These are phyloP conservation scores for Eucalyptus sideroxylon DNA, from an alignment of 345 rosid genomes.

Conservation along the genomic window DNA sequence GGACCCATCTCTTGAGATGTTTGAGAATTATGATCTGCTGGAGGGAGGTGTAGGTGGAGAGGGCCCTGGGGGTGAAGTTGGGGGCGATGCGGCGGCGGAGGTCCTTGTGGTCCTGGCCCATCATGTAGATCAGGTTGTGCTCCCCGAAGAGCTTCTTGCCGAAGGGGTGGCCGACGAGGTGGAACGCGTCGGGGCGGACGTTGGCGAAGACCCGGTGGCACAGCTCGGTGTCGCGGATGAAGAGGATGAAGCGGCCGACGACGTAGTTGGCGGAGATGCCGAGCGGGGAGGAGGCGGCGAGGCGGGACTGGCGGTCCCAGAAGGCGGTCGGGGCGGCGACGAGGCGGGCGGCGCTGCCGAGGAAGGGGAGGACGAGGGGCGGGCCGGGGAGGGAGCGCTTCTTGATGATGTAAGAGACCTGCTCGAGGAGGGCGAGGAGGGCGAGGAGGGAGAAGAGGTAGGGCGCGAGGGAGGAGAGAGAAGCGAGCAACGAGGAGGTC, in stretches of 20 bases:
- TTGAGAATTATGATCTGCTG: conserved; percentile 59
- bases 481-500: background rate
- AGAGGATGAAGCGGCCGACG: conserved; percentile 58
- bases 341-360: conserved; percentile 49
- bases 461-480: background rate
- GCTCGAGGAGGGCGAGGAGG: conserved; percentile 34
- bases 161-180: conserved; percentile 70
- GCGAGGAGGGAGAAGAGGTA: background rate
- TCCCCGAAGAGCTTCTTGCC: conserved; percentile 86
- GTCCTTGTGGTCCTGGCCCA: conserved; percentile 75
- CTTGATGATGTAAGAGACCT: conserved; percentile 41
- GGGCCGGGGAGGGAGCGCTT: conserved; percentile 65
- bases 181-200: conserved; percentile 77
- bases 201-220: conserved; percentile 64
- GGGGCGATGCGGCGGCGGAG: conserved; percentile 80
- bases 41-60: conserved; percentile 48
- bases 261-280: conserved; percentile 69
- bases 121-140: conserved; percentile 74
- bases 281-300: background rate
- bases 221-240: conserved; percentile 47
- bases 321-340: conserved; percentile 50
- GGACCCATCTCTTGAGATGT: conserved; percentile 49
- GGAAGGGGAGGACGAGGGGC: conserved; percentile 33
- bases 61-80: conserved; percentile 64
- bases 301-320: conserved; percentile 53